phyloP scores from a whole-genome alignment of 2,329 filamentous ascomycete species.

The Phaeoacremonium minimum region DNA sequence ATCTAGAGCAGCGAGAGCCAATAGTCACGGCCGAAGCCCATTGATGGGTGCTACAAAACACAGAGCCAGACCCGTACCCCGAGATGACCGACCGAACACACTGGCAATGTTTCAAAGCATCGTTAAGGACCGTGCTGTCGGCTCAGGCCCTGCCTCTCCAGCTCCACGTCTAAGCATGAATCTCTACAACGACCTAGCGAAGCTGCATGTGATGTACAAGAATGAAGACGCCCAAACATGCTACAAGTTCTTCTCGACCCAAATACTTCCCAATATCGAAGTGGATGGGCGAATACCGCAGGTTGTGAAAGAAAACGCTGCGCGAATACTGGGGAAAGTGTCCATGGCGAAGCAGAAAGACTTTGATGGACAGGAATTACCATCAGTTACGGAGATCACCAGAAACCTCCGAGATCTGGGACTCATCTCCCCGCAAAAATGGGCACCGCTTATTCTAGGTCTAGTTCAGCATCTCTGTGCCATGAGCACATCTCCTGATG shows the following conservation, averaged over 20 bases:
- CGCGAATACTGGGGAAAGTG: slow-evolving; percentile 23
- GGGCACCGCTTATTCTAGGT: slow-evolving; percentile 26
- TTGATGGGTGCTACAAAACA: too few species aligned
- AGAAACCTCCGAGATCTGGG: slow-evolving; percentile 27
- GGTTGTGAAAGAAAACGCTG: slow-evolving; percentile 22
- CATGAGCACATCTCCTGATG: slow-evolving; percentile 15
- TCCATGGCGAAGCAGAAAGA: slow-evolving; percentile 23
- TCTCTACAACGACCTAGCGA: slow-evolving; percentile 20
- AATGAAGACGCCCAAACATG: slow-evolving; percentile 12
- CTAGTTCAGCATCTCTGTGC: slow-evolving; percentile 25
- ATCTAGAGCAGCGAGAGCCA: too few species aligned
- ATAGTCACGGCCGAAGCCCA: too few species aligned
- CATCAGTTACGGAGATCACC: slow-evolving; percentile 31
- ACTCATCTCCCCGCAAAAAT: slow-evolving; percentile 23
- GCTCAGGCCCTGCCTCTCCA: not conserved
- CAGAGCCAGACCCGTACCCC: too few species aligned
- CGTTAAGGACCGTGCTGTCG: not conserved
- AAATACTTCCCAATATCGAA: slow-evolving; percentile 22
- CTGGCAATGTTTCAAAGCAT: not conserved
- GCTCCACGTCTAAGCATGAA: slow-evolving; percentile 9
- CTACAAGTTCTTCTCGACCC: slow-evolving; percentile 25
- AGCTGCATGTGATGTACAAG: slow-evolving; percentile 20
- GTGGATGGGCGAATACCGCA: slow-evolving; percentile 17
- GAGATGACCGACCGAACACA: not conserved
- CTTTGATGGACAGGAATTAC: slow-evolving; percentile 22